Base-by-base conservation (phyloP, 75 land plant species). In the Isoetes taiwanensis region DNA sequence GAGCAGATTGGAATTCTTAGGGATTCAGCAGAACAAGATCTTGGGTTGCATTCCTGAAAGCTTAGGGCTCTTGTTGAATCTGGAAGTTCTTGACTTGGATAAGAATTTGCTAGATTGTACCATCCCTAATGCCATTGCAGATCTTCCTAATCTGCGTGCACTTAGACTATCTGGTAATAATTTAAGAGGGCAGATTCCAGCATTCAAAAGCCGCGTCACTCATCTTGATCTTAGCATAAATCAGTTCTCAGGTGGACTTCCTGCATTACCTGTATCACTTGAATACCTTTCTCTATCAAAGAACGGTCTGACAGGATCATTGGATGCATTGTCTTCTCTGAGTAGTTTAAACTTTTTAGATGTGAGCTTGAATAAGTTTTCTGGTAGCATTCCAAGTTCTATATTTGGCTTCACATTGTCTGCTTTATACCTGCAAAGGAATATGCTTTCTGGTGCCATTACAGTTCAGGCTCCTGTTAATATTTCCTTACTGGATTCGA, bases 41-140 rank as follows among this genome's bases (percentile, higher is more conserved):
- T 57, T 58, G 12, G 84, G 84, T 5, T 39, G 50, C 8, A 65
- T 81, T 3, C 84, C 84, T 3, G 10, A 19, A 8, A 48, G 59
- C 23, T 52, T 78, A 30, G 16, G 79, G 32, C 28, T 71, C 42
- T 71, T 85, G 48, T 1, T 16, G 5, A 52, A 64, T 56, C 67
- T 85, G 23, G 67, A 68, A 32, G 60, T 73, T 0, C 68, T 81
- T 38, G 84, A 82, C 23, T 63, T 83, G 16, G 34, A 63, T 59
- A 9, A 30, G 70, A 81, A 81, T 61, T 61, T 20, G 28, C 72
- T 81, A 34, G 16, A 59, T 0, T 80, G 84, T 0, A 12, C 33
- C 0, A 24, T 81, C n/a, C 84, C 84, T 0, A 57, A 53, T 8
- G 1, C 73, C 0, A 9, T 43, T 28, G 6, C 28, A 2, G 0